These are phyloP conservation scores for Vanrija sp. DNA, from an alignment of 1,284 basidiomycete species.

Conservation along the genomic window DNA sequence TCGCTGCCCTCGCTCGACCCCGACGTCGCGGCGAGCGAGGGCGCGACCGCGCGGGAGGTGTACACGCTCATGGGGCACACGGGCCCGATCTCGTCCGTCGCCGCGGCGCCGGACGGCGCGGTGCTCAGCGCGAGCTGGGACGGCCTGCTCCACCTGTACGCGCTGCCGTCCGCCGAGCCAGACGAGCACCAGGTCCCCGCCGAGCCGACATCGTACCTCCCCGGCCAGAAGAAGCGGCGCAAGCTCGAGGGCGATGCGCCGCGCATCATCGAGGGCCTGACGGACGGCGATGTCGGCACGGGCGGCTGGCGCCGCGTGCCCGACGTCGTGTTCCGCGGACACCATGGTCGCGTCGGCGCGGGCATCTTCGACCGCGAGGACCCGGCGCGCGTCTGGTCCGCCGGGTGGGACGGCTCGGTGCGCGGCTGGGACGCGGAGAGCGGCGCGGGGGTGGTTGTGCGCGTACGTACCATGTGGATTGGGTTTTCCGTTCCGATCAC, in stretches of 20 bases:
- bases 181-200: constrained; percentile 46
- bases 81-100: constrained; percentile 64
- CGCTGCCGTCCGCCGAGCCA: constrained; percentile 32
- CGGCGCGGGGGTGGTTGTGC: constrained; percentile 43
- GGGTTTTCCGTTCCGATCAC: background rate
- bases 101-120: constrained; percentile 53
- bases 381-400: constrained; percentile 39
- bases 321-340: constrained; percentile 40
- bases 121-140: constrained; percentile 78
- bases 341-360: constrained; percentile 45
- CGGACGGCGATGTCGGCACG: constrained; percentile 36
- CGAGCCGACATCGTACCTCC: constrained; percentile 44
- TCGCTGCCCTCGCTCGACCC: constrained; percentile 52
- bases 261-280: constrained; percentile 52
- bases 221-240: constrained; percentile 57
- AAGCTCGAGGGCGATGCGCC: constrained; percentile 48
- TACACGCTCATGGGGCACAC: constrained; percentile 68
- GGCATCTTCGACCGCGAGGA: constrained; percentile 42
- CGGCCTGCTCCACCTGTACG: constrained; percentile 67
- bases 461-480: constrained; percentile 33
- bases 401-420: constrained; percentile 53
- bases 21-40: constrained; percentile 40
- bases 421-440: constrained; percentile 52
- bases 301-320: constrained; percentile 45
- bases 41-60: constrained; percentile 53